Conservation (phyloP, 306 rosid genomes). For the Alnus glutinosa region DNA sequence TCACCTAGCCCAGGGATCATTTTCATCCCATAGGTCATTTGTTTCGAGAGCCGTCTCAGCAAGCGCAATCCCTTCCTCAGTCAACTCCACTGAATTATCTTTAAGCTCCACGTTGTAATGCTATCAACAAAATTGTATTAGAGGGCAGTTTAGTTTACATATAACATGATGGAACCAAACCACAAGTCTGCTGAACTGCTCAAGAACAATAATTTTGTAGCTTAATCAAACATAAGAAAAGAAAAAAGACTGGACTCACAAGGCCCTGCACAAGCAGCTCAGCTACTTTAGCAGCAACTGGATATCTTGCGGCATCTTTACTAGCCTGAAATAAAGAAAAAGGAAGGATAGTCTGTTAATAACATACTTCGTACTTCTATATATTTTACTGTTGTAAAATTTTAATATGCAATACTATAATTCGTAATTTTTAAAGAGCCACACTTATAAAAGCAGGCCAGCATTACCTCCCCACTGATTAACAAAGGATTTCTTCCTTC, state of each 20-base stretch:
- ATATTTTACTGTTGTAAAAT: constrained; percentile 24
- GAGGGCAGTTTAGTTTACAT: constrained; percentile 19
- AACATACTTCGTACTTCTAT: constrained; percentile 17
- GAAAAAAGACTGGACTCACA: constrained; percentile 57
- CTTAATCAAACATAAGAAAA: constrained; percentile 10
- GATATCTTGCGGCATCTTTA: constrained; percentile 91
- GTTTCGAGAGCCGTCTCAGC: constrained; percentile 97
- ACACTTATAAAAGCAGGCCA: neutral
- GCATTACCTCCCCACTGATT: constrained; percentile 89
- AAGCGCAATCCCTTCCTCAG: constrained; percentile 93
- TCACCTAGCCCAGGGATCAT: constrained; percentile 99
- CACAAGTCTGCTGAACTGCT: constrained; percentile 19
- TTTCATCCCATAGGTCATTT: constrained; percentile 96
- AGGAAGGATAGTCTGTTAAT: constrained; percentile 25
- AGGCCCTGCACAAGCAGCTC: constrained; percentile 71
- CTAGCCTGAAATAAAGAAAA: constrained; percentile 70
- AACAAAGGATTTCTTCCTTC: constrained; percentile 98
- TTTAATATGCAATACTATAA: constrained; percentile 23
- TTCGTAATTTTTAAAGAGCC: constrained; percentile 18
- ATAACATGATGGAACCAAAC: constrained; percentile 11
- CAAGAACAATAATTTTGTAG: constrained; percentile 22
- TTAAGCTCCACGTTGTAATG: constrained; percentile 89
- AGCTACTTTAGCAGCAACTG: constrained; percentile 97
- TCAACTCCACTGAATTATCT: constrained; percentile 89
- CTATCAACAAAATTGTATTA: constrained; percentile 49